phyloP scores from a whole-genome alignment of 306 rosid genomes.

The Cucurbita pepo region DNA sequence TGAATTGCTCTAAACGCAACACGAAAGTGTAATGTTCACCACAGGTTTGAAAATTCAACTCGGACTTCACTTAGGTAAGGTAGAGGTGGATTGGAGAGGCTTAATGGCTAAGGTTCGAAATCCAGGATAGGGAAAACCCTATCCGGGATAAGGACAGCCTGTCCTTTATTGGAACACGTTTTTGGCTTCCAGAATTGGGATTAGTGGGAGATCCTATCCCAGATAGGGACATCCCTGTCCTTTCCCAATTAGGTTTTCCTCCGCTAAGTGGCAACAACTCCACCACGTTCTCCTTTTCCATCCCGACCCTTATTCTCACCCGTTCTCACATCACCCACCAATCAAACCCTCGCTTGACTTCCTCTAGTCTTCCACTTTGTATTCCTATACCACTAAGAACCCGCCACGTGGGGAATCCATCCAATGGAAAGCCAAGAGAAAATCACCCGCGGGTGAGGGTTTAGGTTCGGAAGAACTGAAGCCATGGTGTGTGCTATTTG shows the following conservation, averaged over 20 bases:
- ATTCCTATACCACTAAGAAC: accelerated
- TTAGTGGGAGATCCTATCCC: neutral
- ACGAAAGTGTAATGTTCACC: too few relatives aligned
- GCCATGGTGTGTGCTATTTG: slow-evolving; percentile 85
- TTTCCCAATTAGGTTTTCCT: slow-evolving; percentile 59
- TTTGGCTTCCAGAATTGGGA: neutral
- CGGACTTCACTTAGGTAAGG: neutral
- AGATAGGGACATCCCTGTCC: slow-evolving; percentile 17
- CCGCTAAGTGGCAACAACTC: slow-evolving; percentile 5
- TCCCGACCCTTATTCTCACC: neutral
- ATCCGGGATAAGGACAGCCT: neutral
- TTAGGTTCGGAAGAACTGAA: neutral
- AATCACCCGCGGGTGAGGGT: slow-evolving; percentile 43
- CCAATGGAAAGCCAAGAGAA: slow-evolving; percentile 2
- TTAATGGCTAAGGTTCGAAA: neutral
- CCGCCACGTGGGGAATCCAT: neutral
- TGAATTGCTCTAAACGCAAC: too few relatives aligned
- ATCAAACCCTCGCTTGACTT: neutral
- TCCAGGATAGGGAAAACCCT: neutral
- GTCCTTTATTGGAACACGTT: neutral
- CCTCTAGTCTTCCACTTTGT: neutral
- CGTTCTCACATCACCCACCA: slow-evolving; percentile 8
- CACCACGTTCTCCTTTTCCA: neutral
- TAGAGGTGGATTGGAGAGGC: neutral
- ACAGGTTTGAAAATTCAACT: too few relatives aligned